These are phyloP conservation scores for Phaeolepiota aurea DNA, from an alignment of 768 basidiomycete species.

Conservation along the genomic window DNA sequence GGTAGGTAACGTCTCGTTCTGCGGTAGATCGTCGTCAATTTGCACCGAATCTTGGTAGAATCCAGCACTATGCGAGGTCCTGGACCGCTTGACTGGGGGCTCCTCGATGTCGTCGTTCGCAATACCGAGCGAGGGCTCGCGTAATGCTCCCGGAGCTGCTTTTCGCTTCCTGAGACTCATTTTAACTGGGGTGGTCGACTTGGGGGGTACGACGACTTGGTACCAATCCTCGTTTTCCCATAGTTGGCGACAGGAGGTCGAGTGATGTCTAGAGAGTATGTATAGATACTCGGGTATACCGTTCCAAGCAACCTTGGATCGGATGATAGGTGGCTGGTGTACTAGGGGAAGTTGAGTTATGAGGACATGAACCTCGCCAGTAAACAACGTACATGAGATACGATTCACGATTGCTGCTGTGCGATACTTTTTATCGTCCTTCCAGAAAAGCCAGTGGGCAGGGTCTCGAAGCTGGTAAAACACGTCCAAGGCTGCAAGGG, in stretches of 20 bases:
- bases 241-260: conserved; percentile 18
- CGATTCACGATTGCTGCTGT: conserved; percentile 48
- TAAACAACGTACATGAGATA: conserved; percentile 38
- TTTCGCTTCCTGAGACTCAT: conserved; percentile 26
- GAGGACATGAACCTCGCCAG: conserved; percentile 2
- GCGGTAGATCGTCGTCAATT: no score
- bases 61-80: conserved; percentile 6
- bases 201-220: conserved; percentile 20
- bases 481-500: conserved; percentile 53
- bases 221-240: conserved; percentile 25
- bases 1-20: neutral
- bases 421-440: conserved; percentile 32
- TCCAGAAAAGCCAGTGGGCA: conserved; percentile 63
- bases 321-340: conserved; percentile 28
- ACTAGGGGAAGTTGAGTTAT: conserved; percentile 15
- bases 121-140: conserved; percentile 17
- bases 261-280: conserved; percentile 24
- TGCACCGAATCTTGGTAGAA: neutral
- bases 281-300: conserved; percentile 30
- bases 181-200: conserved; percentile 16
- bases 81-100: conserved; percentile 18
- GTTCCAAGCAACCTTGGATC: conserved; percentile 33
- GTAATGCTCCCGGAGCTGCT: conserved; percentile 15
- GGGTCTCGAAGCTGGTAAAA: conserved; percentile 46
- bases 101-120: conserved; percentile 19